These are phyloP conservation scores for Huntiella savannae DNA, from an alignment of 2,329 filamentous ascomycete genomes.

Conservation along the genomic window DNA sequence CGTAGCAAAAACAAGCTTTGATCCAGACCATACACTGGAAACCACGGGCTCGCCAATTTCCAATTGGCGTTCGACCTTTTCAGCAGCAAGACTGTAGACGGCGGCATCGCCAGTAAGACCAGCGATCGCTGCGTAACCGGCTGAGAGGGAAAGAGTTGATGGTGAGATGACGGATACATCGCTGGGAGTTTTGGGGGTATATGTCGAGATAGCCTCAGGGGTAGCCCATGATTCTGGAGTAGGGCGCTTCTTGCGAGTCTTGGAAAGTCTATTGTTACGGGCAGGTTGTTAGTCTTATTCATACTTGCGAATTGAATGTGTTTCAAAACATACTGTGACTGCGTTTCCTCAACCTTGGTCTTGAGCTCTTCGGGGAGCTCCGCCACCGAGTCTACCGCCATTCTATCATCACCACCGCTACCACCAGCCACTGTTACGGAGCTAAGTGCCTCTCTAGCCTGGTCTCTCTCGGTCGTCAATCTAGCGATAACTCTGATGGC, in stretches of 20 bases:
- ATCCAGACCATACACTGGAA: constrained; percentile 41
- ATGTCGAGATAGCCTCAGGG: constrained; percentile 43
- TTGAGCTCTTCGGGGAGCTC: constrained; percentile 53
- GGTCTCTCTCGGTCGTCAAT: constrained; percentile 76
- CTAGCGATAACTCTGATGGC: constrained; percentile 89
- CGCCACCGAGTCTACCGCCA: constrained; percentile 70
- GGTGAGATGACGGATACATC: constrained; percentile 28
- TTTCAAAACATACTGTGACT: constrained; percentile 47
- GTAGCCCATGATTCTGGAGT: constrained; percentile 74
- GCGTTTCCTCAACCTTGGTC: constrained; percentile 58
- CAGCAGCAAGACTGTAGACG: constrained; percentile 54
- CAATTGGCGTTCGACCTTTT: constrained; percentile 47
- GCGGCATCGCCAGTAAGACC: constrained; percentile 56
- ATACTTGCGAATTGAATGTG: neutral
- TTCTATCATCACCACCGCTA: constrained; percentile 50
- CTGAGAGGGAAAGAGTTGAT: constrained; percentile 31
- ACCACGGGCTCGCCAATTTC: constrained; percentile 51
- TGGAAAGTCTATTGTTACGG: constrained; percentile 45
- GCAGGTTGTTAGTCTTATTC: neutral
- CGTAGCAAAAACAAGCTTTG: constrained; percentile 53
- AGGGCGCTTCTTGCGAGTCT: constrained; percentile 74
- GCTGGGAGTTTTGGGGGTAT: constrained; percentile 26
- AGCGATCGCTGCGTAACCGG: constrained; percentile 52
- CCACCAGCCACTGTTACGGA: constrained; percentile 55
- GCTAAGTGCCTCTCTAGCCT: constrained; percentile 74